Evolutionary conservation across 1,284 basidiomycete genomes (phyloP).

Genomic region (Malassezia equina): DNA sequence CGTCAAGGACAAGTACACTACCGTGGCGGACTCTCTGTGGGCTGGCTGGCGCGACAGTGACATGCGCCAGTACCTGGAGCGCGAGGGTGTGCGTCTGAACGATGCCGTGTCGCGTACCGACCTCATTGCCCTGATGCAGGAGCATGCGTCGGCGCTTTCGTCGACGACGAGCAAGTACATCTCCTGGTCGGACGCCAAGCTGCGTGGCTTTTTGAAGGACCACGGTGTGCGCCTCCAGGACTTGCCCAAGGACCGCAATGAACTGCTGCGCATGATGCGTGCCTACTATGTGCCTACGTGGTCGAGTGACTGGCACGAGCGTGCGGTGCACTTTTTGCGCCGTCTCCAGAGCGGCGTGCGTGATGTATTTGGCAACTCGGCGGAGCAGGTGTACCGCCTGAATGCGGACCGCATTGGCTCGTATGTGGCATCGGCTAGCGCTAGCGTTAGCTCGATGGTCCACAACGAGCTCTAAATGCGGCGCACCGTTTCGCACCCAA

Average conservation of each 20-base stretch:
- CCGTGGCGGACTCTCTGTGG: slow-evolving; percentile 26
- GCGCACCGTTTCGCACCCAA: slow-evolving; percentile 11
- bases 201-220: slow-evolving; percentile 33
- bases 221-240: slow-evolving; percentile 29
- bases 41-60: slow-evolving; percentile 39
- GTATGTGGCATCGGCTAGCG: slow-evolving; percentile 5
- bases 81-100: slow-evolving; percentile 30
- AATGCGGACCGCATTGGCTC: slow-evolving; percentile 9
- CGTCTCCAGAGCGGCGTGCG: slow-evolving; percentile 5
- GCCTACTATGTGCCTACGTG: slow-evolving; percentile 31
- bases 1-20: slow-evolving; percentile 31
- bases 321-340: not conserved
- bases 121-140: slow-evolving; percentile 26
- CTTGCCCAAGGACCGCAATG: slow-evolving; percentile 33
- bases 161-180: slow-evolving; percentile 34
- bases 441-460: slow-evolving; percentile 5
- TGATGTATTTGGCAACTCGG: slow-evolving; percentile 7
- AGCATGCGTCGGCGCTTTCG: slow-evolving; percentile 27
- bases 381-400: slow-evolving; percentile 6
- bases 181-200: slow-evolving; percentile 37
- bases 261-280: slow-evolving; percentile 41
- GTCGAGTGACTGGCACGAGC: not conserved
- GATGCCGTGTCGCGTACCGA: slow-evolving; percentile 37
- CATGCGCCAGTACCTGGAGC: slow-evolving; percentile 33
- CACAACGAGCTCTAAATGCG: slow-evolving; percentile 2